A percentile compares a stretch with the other conserved stretches of the same genome.
phyloP scores from a whole-genome alignment of 2,329 filamentous ascomycete species.

The Nothopassalora personata region DNA sequence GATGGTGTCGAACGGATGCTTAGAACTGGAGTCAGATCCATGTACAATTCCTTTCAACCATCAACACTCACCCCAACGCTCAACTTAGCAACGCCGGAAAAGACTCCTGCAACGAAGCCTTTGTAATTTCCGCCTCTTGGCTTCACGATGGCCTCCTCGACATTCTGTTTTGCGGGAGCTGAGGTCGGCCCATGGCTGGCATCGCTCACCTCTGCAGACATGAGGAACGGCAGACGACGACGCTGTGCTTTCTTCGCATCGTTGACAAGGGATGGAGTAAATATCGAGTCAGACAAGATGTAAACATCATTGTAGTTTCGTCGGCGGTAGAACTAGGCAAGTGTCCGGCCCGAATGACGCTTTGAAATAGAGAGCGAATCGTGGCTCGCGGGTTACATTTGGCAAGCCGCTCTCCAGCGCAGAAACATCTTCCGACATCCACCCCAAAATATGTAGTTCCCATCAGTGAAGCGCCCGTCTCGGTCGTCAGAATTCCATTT shows the following conservation, averaged over 20 bases:
- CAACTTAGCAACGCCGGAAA: conserved; percentile 87
- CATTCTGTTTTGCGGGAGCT: conserved; percentile 13
- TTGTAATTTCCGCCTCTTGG: conserved; percentile 61
- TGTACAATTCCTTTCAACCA: not conserved
- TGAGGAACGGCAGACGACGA: conserved; percentile 3
- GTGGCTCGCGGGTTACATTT: not conserved
- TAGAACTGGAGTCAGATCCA: conserved; percentile 33
- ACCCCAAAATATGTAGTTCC: conserved; percentile 8
- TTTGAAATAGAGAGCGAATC: not conserved
- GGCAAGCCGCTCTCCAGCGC: not conserved
- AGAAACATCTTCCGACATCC: not conserved
- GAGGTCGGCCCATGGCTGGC: conserved; percentile 16
- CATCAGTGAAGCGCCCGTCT: conserved; percentile 4
- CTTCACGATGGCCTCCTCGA: conserved; percentile 14
- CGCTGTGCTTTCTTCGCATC: not conserved
- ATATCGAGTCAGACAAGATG: not conserved
- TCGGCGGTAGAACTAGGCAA: not conserved
- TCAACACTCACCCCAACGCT: conserved; percentile 53
- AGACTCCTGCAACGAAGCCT: conserved; percentile 95
- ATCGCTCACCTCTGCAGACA: conserved; percentile 25
- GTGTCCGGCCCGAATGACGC: not conserved
- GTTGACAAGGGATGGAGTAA: not conserved
- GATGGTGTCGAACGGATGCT: conserved; percentile 83
- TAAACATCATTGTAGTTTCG: not conserved
- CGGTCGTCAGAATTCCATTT: conserved; percentile 8